These are phyloP conservation scores for Grosmannia serpens DNA, from an alignment of 2,329 filamentous ascomycete species.

Conservation along the genomic window DNA sequence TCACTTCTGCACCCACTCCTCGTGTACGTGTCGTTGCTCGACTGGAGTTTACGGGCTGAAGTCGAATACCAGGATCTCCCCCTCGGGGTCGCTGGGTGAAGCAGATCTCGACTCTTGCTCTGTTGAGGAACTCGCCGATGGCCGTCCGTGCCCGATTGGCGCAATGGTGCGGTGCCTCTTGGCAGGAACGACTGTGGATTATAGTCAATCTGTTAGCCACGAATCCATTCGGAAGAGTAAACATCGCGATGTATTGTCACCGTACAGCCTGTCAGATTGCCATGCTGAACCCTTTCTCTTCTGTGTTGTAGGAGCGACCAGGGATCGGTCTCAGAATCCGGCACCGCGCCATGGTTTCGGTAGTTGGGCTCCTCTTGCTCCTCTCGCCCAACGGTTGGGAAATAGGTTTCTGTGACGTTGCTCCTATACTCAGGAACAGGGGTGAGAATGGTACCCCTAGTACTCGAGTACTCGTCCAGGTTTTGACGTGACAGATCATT, in stretches of 20 bases:
- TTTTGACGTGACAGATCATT: background rate
- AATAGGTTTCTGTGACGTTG: no score
- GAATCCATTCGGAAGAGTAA: background rate
- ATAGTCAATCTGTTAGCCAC: background rate
- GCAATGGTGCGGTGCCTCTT: background rate
- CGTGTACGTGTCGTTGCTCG: background rate
- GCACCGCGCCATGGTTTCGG: no score
- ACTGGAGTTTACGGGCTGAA: background rate
- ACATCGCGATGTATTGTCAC: background rate
- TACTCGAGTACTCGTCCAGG: background rate
- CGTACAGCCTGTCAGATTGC: background rate
- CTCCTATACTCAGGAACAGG: no score
- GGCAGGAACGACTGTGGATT: background rate
- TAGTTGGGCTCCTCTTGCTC: no score
- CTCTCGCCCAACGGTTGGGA: no score
- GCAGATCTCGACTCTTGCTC: background rate
- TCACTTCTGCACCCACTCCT: background rate
- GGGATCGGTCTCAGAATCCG: no score
- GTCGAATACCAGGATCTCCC: background rate
- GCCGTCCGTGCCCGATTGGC: background rate
- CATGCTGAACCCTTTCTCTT: background rate
- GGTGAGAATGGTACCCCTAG: background rate
- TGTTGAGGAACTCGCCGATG: background rate
- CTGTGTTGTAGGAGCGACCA: no score
- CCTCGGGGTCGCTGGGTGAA: background rate